These are phyloP conservation scores for Ambrosiella cleistominuta DNA, from an alignment of 2,329 filamentous ascomycete species.

Conservation along the genomic window DNA sequence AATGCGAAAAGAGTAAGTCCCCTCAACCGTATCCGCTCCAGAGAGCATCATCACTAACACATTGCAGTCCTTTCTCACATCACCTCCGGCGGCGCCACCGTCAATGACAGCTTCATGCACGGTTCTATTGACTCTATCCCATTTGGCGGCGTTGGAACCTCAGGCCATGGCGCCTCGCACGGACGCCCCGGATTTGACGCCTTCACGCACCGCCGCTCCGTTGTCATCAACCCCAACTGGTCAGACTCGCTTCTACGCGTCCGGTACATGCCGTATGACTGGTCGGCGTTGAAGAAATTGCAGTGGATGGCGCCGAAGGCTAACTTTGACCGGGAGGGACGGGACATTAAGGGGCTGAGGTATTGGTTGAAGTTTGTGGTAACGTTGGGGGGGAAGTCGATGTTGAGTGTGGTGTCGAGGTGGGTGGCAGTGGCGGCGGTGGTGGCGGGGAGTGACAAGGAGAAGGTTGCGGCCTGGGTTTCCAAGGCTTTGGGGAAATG, in stretches of 20 bases:
- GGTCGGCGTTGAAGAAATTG: slow-evolving; percentile 24
- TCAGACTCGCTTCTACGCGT: slow-evolving; percentile 48
- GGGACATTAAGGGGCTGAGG: slow-evolving; percentile 29
- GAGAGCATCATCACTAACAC: background rate
- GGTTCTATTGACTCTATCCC: slow-evolving; percentile 51
- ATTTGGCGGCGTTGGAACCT: slow-evolving; percentile 72
- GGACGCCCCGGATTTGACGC: slow-evolving; percentile 56
- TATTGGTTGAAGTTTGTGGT: slow-evolving; percentile 38
- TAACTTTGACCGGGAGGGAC: slow-evolving; percentile 45
- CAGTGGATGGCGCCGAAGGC: slow-evolving; percentile 27
- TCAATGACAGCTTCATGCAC: slow-evolving; percentile 54
- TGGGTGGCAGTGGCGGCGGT: slow-evolving; percentile 22
- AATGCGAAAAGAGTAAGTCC: slow-evolving; percentile 53
- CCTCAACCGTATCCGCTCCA: background rate
- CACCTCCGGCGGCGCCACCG: slow-evolving; percentile 50
- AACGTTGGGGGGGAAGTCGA: slow-evolving; percentile 32
- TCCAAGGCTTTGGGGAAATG: background rate
- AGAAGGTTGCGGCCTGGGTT: background rate
- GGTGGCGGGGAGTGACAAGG: background rate
- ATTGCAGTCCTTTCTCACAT: slow-evolving; percentile 38
- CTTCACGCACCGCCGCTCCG: slow-evolving; percentile 41
- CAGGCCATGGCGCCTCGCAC: slow-evolving; percentile 59
- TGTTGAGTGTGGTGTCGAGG: slow-evolving; percentile 32
- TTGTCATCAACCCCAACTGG: slow-evolving; percentile 49
- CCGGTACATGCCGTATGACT: slow-evolving; percentile 46